Evolutionary conservation across 169 alveolate species (phyloP), one percentile per base, ranked within the genome.

Genomic region (Plasmodium cynomolgi): DNA sequence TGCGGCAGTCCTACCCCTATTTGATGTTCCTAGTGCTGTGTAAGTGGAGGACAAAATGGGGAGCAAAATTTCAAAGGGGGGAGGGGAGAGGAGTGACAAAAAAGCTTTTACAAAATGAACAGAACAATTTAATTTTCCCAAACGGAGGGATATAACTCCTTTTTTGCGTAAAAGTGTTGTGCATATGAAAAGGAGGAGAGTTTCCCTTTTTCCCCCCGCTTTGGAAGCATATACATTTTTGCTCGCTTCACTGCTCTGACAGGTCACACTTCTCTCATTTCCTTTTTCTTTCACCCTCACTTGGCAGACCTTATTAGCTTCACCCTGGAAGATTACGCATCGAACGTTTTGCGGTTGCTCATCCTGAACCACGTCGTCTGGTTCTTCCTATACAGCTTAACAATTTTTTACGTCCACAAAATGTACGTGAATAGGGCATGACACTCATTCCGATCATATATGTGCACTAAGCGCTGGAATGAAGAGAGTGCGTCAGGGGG

Each of bases 231-330:
- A 47, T n/a, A 11, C n/a, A 47, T 74, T 37, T 29, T 74, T 34
- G 33, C 39, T 9, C 17, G 11, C 54, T 34, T 8, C n/a, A 26
- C 39, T 47, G 4, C 8, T 0, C 58, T 47, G n/a, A 47, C 58
- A 13, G 17, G 58, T 47, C 6, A 11, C n/a, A 47, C 1, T 47
- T 62, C 13, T 83, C 29, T 23, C 47, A 31, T 62, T 83, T 68
- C 47, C 47, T 31, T 83, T 68, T 71, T 68, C 34, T 34, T 72
- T 20, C 77, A 47, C 44, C 80, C 29, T 23, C 86, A 26, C 6
- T 84, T 75, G 41, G 39, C 84, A 85, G 93, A 85, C 41, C 79
- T 75, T 41, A 44, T 85, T 50, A 85, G 81, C 47, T 85, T 85
- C 68, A 75, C 47, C 44, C 37, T 79, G 39, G 47, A 23, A 15